Percentiles rank a stretch among this genome's conserved stretches.
phyloP scores from a whole-genome alignment of 1,284 basidiomycete genomes.

The Hemileia vastatrix region DNA sequence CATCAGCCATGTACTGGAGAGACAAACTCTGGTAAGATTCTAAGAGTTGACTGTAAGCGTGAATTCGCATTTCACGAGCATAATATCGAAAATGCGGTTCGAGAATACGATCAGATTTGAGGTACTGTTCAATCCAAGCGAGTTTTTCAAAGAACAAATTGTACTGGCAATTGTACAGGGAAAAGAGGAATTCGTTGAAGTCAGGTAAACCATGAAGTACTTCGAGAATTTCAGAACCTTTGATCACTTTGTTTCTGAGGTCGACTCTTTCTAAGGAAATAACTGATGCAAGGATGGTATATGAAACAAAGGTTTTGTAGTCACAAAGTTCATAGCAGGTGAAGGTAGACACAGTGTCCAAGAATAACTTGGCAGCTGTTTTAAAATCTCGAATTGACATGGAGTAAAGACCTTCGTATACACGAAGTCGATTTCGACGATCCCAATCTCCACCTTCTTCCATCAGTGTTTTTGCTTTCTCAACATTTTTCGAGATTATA shows the following conservation, averaged over 20 bases:
- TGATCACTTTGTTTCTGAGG: constrained; percentile 76
- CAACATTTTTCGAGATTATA: constrained; percentile 62
- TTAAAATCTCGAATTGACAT: constrained; percentile 67
- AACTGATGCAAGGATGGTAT: constrained; percentile 70
- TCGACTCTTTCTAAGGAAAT: constrained; percentile 72
- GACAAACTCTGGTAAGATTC: constrained; percentile 85
- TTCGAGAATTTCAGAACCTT: constrained; percentile 51
- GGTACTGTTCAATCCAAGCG: constrained; percentile 69
- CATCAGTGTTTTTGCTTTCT: constrained; percentile 72
- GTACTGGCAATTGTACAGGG: constrained; percentile 84
- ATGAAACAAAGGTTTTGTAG: constrained; percentile 81
- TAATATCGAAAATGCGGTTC: constrained; percentile 80
- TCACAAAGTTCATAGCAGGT: constrained; percentile 79
- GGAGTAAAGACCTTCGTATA: constrained; percentile 78
- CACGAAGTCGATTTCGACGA: constrained; percentile 85
- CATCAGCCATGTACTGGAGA: constrained; percentile 68
- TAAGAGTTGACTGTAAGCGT: constrained; percentile 81
- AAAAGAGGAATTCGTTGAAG: constrained; percentile 49
- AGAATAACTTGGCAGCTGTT: constrained; percentile 75
- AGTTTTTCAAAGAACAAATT: constrained; percentile 72
- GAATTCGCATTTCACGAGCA: constrained; percentile 89
- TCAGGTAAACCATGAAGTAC: constrained; percentile 48
- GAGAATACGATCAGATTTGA: constrained; percentile 74
- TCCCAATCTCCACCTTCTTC: constrained; percentile 98
- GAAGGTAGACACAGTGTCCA: constrained; percentile 85